Percentiles rank a stretch among this genome's conserved stretches.
Conservation (phyloP, 306 rosid genomes). For the Dalbergia oliveri region DNA sequence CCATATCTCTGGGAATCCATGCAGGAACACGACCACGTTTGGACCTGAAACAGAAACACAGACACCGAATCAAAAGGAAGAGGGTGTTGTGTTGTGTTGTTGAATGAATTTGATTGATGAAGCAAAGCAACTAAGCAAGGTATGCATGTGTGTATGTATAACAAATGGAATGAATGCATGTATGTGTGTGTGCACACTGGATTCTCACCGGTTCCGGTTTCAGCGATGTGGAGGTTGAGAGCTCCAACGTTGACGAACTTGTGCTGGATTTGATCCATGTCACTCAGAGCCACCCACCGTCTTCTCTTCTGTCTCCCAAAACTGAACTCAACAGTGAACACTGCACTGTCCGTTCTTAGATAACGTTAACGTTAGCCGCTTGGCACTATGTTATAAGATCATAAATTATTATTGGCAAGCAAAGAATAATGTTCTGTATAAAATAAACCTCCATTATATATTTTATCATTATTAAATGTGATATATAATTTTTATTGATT, state of each 20-base stretch:
- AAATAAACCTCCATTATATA: too few relatives aligned
- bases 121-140: not conserved
- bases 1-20: constrained; percentile 95
- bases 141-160: too few relatives aligned
- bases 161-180: not conserved
- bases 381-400: too few relatives aligned
- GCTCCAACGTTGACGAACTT: constrained; percentile 57
- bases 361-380: too few relatives aligned
- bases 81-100: not conserved
- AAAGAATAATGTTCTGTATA: too few relatives aligned
- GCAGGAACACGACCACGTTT: constrained; percentile 74
- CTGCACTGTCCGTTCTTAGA: not conserved
- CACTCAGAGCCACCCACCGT: not conserved
- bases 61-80: not conserved
- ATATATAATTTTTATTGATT: too few relatives aligned
- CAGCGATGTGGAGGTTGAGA: constrained; percentile 74
- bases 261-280: constrained; percentile 66
- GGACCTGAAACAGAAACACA: constrained; percentile 50
- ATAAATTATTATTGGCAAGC: too few relatives aligned
- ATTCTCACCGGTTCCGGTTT: constrained; percentile 67
- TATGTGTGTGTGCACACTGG: not conserved
- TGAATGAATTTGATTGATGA: not conserved
- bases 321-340: not conserved
- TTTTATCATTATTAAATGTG: too few relatives aligned
- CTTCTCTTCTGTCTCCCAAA: not conserved